These are phyloP conservation scores for Monosporascus cannonballus DNA, from an alignment of 2,329 filamentous ascomycete species.

Conservation along the genomic window DNA sequence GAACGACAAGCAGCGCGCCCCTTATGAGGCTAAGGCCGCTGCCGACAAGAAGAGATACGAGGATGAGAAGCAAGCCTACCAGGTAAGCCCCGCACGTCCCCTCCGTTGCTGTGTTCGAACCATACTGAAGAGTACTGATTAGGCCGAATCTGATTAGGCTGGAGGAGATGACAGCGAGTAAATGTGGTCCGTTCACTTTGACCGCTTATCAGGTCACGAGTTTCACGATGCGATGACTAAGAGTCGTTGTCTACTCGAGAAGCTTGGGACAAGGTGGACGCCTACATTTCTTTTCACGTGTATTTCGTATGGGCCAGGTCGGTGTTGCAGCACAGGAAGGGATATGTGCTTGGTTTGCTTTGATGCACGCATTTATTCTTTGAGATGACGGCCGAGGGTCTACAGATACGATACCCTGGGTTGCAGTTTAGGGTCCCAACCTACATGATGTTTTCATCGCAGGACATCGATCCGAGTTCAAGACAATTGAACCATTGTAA, in stretches of 20 bases:
- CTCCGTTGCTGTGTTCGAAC: slow-evolving; percentile 5
- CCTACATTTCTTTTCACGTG: slow-evolving; percentile 22
- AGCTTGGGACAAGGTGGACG: slow-evolving; percentile 17
- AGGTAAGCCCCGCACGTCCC: slow-evolving; percentile 50
- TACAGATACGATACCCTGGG: not conserved
- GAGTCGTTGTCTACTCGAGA: slow-evolving; percentile 15
- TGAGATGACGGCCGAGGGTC: slow-evolving; percentile 5
- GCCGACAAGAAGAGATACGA: slow-evolving; percentile 99
- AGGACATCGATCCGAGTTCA: not conserved
- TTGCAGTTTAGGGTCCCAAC: not conserved
- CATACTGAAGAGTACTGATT: slow-evolving; percentile 15
- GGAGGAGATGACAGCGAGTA: slow-evolving; percentile 47
- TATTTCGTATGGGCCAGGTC: slow-evolving; percentile 26
- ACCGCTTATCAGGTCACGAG: slow-evolving; percentile 11
- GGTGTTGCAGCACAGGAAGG: slow-evolving; percentile 28
- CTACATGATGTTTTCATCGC: not conserved
- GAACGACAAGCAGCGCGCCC: slow-evolving; percentile 83
- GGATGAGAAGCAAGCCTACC: slow-evolving; percentile 92
- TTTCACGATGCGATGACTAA: slow-evolving; percentile 23
- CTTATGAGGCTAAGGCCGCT: slow-evolving; percentile 95
- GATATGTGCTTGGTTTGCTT: slow-evolving; percentile 25
- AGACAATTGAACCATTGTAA: not conserved
- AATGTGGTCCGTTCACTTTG: slow-evolving; percentile 3
- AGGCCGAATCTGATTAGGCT: slow-evolving; percentile 40
- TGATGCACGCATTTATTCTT: slow-evolving; percentile 13